phyloP scores from a whole-genome alignment of 2,329 filamentous ascomycete genomes.

The Diaporthe nobilis region DNA sequence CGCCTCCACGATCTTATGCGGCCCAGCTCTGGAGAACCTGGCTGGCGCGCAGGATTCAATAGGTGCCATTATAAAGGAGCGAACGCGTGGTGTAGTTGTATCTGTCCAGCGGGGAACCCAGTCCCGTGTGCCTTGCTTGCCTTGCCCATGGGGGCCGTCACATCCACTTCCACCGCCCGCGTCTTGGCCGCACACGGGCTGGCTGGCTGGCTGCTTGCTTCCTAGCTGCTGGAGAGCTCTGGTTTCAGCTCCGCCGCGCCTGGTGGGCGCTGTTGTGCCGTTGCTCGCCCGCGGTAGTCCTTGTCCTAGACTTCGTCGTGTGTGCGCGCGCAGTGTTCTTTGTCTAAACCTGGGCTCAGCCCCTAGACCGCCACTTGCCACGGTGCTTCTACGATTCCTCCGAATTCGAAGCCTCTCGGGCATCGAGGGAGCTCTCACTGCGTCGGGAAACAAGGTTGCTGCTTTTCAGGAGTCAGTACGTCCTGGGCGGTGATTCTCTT shows the following conservation, averaged over 20 bases:
- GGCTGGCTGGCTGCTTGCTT: neutral
- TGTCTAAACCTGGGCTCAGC: neutral
- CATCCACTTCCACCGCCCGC: neutral
- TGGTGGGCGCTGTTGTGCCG: neutral
- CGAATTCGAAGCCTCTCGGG: neutral
- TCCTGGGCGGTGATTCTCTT: neutral
- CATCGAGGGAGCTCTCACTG: neutral
- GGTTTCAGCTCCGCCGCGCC: constrained; percentile 2
- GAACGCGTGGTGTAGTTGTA: constrained; percentile 6
- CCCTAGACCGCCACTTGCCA: neutral
- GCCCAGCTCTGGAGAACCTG: neutral
- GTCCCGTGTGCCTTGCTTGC: neutral
- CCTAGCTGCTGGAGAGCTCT: neutral
- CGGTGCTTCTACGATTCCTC: neutral
- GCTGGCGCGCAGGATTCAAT: neutral
- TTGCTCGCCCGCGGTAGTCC: neutral
- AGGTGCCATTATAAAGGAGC: neutral
- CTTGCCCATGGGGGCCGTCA: neutral
- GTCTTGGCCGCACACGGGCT: neutral
- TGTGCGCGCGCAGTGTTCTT: neutral
- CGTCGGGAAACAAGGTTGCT: neutral
- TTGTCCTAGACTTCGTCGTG: neutral
- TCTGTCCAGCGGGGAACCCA: neutral
- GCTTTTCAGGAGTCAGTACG: neutral
- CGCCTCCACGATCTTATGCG: neutral